phyloP scores from a whole-genome alignment of 768 basidiomycete species.

The Cytidiella melzeri region DNA sequence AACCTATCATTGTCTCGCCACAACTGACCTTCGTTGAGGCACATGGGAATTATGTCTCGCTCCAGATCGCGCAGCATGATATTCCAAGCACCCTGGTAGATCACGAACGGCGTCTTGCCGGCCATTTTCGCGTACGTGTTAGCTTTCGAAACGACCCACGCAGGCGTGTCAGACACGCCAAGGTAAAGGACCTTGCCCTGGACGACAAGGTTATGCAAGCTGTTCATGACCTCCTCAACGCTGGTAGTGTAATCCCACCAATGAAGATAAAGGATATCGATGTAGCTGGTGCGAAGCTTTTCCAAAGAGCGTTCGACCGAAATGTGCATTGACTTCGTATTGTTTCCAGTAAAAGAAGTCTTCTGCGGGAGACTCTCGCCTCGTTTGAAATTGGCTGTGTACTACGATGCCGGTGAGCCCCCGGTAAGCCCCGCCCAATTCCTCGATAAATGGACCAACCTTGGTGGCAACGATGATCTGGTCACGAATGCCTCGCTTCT shows the following conservation, averaged over 20 bases:
- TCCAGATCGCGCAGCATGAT: constrained; percentile 30
- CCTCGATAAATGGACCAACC: too few relatives aligned
- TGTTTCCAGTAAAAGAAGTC: constrained; percentile 38
- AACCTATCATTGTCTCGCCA: too few relatives aligned
- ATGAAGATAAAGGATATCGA: constrained; percentile 50
- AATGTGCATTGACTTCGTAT: constrained; percentile 25
- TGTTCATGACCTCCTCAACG: constrained; percentile 48
- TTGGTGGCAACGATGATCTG: constrained; percentile 26
- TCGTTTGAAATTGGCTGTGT: constrained; percentile 16
- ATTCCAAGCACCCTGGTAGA: constrained; percentile 33
- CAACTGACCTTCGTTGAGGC: constrained; percentile 5
- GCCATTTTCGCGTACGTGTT: constrained; percentile 31
- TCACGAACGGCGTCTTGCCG: constrained; percentile 32
- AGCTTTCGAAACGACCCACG: constrained; percentile 27
- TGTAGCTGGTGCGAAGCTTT: constrained; percentile 49
- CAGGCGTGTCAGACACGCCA: constrained; percentile 24
- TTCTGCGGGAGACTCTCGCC: constrained; percentile 18
- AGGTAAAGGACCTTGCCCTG: constrained; percentile 38
- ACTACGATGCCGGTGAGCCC: too few relatives aligned
- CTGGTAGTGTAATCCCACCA: constrained; percentile 47
- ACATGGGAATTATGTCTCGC: constrained; percentile 32
- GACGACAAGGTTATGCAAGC: constrained; percentile 41
- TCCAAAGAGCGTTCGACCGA: constrained; percentile 28
- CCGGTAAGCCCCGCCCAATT: not conserved
- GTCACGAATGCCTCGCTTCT: constrained; percentile 27